Conservation (phyloP, 768 basidiomycete genomes). For the Trametes gibbosa region DNA sequence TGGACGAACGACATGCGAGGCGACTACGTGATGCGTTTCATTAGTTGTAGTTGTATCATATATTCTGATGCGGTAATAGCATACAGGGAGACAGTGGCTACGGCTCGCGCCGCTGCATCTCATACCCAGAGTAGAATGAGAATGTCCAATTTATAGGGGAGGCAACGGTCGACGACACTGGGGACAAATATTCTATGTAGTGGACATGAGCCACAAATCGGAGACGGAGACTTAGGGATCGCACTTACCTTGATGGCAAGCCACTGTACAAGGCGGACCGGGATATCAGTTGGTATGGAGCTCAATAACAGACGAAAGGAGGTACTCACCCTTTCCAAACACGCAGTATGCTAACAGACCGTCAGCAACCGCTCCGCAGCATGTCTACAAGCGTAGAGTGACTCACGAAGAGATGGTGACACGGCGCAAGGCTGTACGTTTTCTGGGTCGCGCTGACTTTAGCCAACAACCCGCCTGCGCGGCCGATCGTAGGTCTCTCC, state of each 20-base stretch:
- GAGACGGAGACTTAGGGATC: neutral
- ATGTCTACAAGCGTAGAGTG: neutral
- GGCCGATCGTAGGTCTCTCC: too few relatives aligned
- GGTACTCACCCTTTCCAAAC: slow-evolving; percentile 57
- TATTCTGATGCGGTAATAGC: too few relatives aligned
- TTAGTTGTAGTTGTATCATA: too few relatives aligned
- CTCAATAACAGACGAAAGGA: neutral
- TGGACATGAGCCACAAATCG: slow-evolving; percentile 1
- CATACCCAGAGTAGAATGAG: too few relatives aligned
- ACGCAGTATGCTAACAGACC: slow-evolving; percentile 68
- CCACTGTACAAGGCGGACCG: slow-evolving; percentile 32
- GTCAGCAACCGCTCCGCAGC: neutral
- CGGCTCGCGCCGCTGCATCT: too few relatives aligned
- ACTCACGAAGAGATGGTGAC: slow-evolving; percentile 84
- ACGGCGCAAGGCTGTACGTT: slow-evolving; percentile 84
- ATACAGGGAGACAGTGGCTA: too few relatives aligned
- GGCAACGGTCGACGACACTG: slow-evolving; percentile 81
- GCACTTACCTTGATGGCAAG: slow-evolving; percentile 51
- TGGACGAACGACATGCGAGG: too few relatives aligned
- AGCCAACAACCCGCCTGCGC: slow-evolving; percentile 32
- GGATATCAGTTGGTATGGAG: neutral
- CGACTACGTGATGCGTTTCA: too few relatives aligned
- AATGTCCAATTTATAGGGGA: too few relatives aligned
- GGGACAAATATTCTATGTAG: slow-evolving; percentile 77
- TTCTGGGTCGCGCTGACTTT: slow-evolving; percentile 46